Percentiles rank a stretch among this genome's conserved stretches.
These are phyloP conservation scores for Pichia sp. DNA, from an alignment of 1,139 yeast genomes.

Conservation along the genomic window DNA sequence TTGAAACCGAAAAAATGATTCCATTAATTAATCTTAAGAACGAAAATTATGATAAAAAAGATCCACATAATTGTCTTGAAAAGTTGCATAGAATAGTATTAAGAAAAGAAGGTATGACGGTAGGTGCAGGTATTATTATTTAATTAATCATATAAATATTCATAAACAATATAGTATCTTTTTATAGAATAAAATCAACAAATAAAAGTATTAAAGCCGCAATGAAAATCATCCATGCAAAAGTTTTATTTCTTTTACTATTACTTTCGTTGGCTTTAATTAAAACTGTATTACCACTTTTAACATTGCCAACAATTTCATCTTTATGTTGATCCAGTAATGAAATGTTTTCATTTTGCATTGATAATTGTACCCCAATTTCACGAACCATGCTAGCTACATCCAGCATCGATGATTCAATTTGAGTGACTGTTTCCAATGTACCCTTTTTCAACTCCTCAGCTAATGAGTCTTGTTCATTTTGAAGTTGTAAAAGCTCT, in stretches of 20 bases:
- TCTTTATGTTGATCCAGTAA: constrained; percentile 65
- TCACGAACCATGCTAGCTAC: constrained; percentile 76
- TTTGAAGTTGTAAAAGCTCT: constrained; percentile 62
- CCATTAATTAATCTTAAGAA: constrained; percentile 1
- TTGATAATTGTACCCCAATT: constrained; percentile 64
- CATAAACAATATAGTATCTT: not conserved
- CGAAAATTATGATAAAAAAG: not conserved
- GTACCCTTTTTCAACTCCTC: constrained; percentile 59
- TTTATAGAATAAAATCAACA: constrained; percentile 51
- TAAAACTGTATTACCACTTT: constrained; percentile 68
- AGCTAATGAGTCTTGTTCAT: constrained; percentile 67
- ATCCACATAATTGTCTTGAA: constrained; percentile 3
- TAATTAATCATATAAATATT: not conserved
- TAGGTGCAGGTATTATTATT: constrained; percentile 68
- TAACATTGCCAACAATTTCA: constrained; percentile 61
- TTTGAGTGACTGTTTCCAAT: constrained; percentile 56
- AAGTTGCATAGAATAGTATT: constrained; percentile 76
- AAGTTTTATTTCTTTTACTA: constrained; percentile 62
- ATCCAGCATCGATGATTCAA: constrained; percentile 77
- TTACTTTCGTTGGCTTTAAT: constrained; percentile 66
- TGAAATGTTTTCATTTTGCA: constrained; percentile 71
- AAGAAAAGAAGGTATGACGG: constrained; percentile 78
- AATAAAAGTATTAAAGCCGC: constrained; percentile 59
- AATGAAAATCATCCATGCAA: constrained; percentile 42
- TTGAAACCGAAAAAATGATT: constrained; percentile 26